A percentile compares a stretch with the other conserved stretches of the same genome.
Conservation (phyloP, 2,329 filamentous ascomycete genomes). For the Dissoconium aciculare region DNA sequence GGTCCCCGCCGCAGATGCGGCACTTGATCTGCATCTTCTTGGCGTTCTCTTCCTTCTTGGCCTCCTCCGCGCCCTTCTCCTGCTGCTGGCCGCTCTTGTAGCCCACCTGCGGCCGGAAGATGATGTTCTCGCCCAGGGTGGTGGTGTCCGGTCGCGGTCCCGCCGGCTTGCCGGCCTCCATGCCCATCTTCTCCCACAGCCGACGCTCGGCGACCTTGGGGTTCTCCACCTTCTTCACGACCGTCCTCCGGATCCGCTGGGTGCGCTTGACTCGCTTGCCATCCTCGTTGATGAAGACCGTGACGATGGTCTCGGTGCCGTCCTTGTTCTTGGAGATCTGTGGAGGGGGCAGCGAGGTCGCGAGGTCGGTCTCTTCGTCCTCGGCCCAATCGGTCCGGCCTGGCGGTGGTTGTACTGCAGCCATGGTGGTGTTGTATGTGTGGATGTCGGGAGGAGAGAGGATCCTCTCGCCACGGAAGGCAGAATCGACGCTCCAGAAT, state of each 20-base stretch:
- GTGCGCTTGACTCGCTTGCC: slow-evolving; percentile 96
- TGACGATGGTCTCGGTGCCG: slow-evolving; percentile 89
- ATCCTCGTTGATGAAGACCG: slow-evolving; percentile 78
- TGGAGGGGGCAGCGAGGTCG: slow-evolving; percentile 68
- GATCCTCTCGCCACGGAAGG: background rate
- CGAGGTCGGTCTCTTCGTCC: slow-evolving; percentile 62
- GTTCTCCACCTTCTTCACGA: slow-evolving; percentile 90
- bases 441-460: slow-evolving; percentile 2
- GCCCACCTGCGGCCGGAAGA: slow-evolving; percentile 83
- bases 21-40: slow-evolving; percentile 99
- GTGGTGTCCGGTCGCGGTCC: slow-evolving; percentile 85
- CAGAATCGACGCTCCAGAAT: too few species aligned
- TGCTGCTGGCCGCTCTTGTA: slow-evolving; percentile 84
- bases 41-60: slow-evolving; percentile 51
- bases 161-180: slow-evolving; percentile 66
- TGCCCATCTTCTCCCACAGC: slow-evolving; percentile 83
- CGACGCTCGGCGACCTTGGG: slow-evolving; percentile 91
- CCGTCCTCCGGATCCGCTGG: slow-evolving; percentile 81
- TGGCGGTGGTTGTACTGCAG: slow-evolving; percentile 21
- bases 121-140: slow-evolving; percentile 91
- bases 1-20: slow-evolving; percentile 95
- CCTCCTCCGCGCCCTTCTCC: slow-evolving; percentile 48
- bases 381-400: slow-evolving; percentile 77
- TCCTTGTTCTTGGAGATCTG: slow-evolving; percentile 95
- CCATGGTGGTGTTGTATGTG: slow-evolving; percentile 16